Base-by-base conservation (phyloP, 2,329 filamentous ascomycete species). In the Neonectria magnoliae region DNA sequence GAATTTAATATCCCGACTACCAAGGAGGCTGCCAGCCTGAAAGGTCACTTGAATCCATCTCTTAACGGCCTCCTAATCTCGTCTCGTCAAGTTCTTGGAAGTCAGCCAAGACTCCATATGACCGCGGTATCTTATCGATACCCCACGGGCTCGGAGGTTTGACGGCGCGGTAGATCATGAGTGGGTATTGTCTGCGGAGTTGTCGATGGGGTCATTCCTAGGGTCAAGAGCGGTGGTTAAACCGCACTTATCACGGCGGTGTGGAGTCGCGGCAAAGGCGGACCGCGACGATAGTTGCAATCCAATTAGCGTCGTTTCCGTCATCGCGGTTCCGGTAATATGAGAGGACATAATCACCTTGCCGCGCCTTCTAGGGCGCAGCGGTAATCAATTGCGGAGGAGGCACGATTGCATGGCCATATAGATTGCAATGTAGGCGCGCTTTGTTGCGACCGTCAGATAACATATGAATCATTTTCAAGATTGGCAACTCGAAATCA, bases 191-290 rank as follows among this genome's bases (percentile, higher is more conserved):
- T 50, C 54, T 20, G 20, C 36, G 31, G 42, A 33, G 38, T 33
- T 47, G 31, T 33, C 54, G 20, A 44, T 47, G 16, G 33, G 31
- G 44, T 14, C n/a, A 33, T 47, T 54, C 57, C 54, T 22, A 31
- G 55, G 36, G 56, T 59, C 56, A 58, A 47, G 25, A 51, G 56
- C 42, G 54, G 25, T 45, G 20, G 18, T 33, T 33, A 42, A 52
- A n/a, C 5, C 14, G 55, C 55, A 18, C 50, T 45, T 45, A 60
- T 25, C 18, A 18, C 18, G 13, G 14, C 4, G 18, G 38, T 66
- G 71, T 73, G 71, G 71, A 73, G 68, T 68, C 71, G 62, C 63
- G 65, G 69, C 61, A 69, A 71, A 59, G 61, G 70, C 71, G 71
- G 71, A 73, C 71, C 71, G 71, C 69, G 55, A 22, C 29, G 31